Base-by-base conservation (phyloP, 169 alveolate genomes). In the Plasmodium coatneyi region DNA sequence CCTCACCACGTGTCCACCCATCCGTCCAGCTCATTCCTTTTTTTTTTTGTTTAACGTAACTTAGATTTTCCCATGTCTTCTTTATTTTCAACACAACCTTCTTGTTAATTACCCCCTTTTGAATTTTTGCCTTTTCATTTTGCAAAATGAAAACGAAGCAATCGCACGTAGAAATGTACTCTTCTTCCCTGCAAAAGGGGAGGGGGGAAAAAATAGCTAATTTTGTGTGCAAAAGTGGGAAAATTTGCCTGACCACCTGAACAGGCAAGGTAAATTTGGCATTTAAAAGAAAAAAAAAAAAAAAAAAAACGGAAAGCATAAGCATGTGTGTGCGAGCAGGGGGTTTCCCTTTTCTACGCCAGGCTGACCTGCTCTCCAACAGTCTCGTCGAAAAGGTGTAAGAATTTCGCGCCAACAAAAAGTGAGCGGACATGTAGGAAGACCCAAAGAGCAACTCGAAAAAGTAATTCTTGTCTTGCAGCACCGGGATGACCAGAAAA, bases 91-190 rank as follows among this genome's bases (percentile, higher is more conserved):
- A 79, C 70, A 43, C 52, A 41, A 25, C 71, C 3, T 80, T 89
- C 19, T 89, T 79, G 71, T 60, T 36, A 89, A 89, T 66, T 66
- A 66, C 36, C 32, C 52, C 72, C 32, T 32, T 93, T 95, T 94
- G 92, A 86, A 90, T 71, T 70, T 71, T 66, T 46, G 92, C 92
- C 93, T 81, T 82, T 70, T 70, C 86, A 86, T 74, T 95, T 95
- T 92, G 92, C 92, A 95, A 93, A 92, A 72, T 92, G 3, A 79
- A 94, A 3, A 90, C 83, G 54, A 83, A 46, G 43, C 93, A 81
- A 25, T 94, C 93, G 70, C 94, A 82, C 5, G 86, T 71, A 30
- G 92, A 80, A 19, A 71, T 89, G 66, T 90, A 80, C 70, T 80
- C 92, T 74, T 82, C 70, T 82, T 80, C 94, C 80, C 95, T 78